Evolutionary conservation across 306 rosid species (phyloP).

Genomic region (Macrotyloma uniflorum): DNA sequence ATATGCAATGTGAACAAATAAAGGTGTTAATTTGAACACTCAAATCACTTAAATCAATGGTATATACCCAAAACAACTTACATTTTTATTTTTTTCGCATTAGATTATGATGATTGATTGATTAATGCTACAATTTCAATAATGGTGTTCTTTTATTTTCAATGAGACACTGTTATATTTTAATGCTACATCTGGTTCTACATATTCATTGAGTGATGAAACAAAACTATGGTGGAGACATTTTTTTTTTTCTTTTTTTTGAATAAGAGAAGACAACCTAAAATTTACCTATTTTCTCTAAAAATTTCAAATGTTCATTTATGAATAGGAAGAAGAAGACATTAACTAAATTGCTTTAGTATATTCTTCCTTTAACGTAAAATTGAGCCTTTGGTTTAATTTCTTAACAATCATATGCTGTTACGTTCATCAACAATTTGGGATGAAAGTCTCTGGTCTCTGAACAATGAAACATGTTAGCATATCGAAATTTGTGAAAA

Average conservation of each 20-base stretch:
- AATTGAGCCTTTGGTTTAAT: not conserved
- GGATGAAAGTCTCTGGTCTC: too few relatives aligned
- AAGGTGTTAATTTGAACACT: not conserved
- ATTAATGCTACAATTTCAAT: slow-evolving; percentile 12
- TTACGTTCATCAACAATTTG: slow-evolving; percentile 17
- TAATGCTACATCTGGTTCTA: not conserved
- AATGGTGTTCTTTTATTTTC: slow-evolving; percentile 27
- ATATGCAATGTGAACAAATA: not conserved
- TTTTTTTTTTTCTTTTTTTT: too few relatives aligned
- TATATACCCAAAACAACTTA: not conserved
- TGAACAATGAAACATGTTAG: too few relatives aligned
- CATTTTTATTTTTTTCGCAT: not conserved
- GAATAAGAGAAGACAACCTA: too few relatives aligned
- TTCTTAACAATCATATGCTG: not conserved
- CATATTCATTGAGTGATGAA: not conserved
- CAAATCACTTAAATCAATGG: not conserved
- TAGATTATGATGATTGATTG: slow-evolving; percentile 12
- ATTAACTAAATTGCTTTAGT: too few relatives aligned
- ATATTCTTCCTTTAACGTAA: not conserved
- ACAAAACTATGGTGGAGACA: not conserved
- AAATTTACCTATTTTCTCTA: slow-evolving; percentile 1
- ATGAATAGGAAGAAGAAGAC: too few relatives aligned
- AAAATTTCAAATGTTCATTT: not conserved
- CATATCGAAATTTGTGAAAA: too few relatives aligned
- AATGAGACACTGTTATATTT: slow-evolving; percentile 47